These are phyloP conservation scores for Phragmites australis DNA, from an alignment of 176 grass and related monocot genomes.

Conservation along the genomic window DNA sequence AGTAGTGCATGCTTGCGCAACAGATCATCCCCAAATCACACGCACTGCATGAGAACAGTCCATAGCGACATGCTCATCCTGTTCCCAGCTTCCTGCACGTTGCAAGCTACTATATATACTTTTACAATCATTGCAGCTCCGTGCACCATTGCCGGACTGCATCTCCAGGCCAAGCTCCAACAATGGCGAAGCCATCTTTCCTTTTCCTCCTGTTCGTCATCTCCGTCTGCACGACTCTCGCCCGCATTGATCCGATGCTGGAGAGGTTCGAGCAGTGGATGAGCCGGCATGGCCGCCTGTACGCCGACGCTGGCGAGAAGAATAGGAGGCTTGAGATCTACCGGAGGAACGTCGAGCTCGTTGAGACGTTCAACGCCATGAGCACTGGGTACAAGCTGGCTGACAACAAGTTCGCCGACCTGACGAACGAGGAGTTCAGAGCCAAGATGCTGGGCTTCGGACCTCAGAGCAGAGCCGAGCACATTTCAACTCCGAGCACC, in stretches of 20 bases:
- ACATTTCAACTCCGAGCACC: neutral
- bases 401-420: conserved; percentile 48
- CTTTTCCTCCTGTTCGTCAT: neutral
- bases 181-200: conserved; percentile 5
- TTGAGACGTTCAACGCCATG: conserved; percentile 51
- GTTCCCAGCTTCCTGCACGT: neutral
- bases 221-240: neutral
- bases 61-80: conserved; percentile 28
- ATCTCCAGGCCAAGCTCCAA: conserved; percentile 9
- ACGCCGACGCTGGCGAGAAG: conserved; percentile 43
- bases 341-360: conserved; percentile 49
- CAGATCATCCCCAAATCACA: conserved; percentile 31
- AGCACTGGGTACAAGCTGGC: conserved; percentile 39
- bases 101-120: neutral
- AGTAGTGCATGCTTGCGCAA: conserved; percentile 41
- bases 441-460: conserved; percentile 25
- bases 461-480: neutral
- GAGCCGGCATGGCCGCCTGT: conserved; percentile 45
- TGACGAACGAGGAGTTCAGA: conserved; percentile 75
- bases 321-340: conserved; percentile 57
- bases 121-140: conserved; percentile 1
- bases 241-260: neutral
- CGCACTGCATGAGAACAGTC: conserved; percentile 31
- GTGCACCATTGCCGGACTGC: conserved; percentile 7
- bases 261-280: conserved; percentile 65